A percentile compares a stretch with the other conserved stretches of the same genome.
Conservation (phyloP, 140 eudicot species). For the Senecio squalidus region DNA sequence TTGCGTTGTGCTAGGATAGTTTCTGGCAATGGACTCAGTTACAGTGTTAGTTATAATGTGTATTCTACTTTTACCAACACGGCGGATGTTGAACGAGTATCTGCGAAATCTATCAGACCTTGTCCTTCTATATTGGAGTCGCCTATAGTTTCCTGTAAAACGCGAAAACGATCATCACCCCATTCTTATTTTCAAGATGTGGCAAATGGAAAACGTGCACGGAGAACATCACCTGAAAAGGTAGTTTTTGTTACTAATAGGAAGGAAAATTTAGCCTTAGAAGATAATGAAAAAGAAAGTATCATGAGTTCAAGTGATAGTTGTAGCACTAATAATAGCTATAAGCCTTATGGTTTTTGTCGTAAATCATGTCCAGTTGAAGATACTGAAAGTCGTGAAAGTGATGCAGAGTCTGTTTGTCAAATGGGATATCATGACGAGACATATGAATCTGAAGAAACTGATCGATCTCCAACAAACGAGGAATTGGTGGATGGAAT, state of each 20-base stretch:
- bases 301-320: slow-evolving; percentile 57
- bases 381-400: too few species aligned
- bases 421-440: slow-evolving; percentile 26
- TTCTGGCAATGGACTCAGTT: slow-evolving; percentile 27
- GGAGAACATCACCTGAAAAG: slow-evolving; percentile 39
- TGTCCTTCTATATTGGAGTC: slow-evolving; percentile 42
- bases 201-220: slow-evolving; percentile 57
- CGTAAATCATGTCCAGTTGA: slow-evolving; percentile 24
- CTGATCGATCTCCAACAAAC: slow-evolving; percentile 16
- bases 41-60: slow-evolving; percentile 34
- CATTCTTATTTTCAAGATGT: slow-evolving; percentile 5
- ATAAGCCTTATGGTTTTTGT: slow-evolving; percentile 21
- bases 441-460: too few species aligned
- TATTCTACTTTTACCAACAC: slow-evolving; percentile 23
- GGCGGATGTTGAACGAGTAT: slow-evolving; percentile 26
- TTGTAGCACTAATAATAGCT: slow-evolving; percentile 42
- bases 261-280: slow-evolving; percentile 21
- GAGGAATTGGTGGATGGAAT: slow-evolving; percentile 42
- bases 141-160: too few species aligned
- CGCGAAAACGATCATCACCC: too few species aligned
- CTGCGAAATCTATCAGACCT: slow-evolving; percentile 42
- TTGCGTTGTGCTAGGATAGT: slow-evolving; percentile 41
- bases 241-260: slow-evolving; percentile 37
- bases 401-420: slow-evolving; percentile 63
- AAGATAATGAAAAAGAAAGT: slow-evolving; percentile 34